phyloP scores from a whole-genome alignment of 441 rosid genomes.

The Populus tomentosa region DNA sequence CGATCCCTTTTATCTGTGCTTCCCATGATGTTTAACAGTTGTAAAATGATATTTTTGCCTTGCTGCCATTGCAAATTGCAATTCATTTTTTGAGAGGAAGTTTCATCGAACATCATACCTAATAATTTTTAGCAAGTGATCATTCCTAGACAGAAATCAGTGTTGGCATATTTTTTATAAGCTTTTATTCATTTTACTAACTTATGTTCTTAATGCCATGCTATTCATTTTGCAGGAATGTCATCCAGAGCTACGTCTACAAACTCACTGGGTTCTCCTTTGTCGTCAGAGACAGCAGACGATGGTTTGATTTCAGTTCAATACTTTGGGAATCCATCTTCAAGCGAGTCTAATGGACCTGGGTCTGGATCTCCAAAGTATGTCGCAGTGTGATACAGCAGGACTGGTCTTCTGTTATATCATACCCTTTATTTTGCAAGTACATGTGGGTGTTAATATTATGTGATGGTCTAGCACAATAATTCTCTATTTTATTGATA shows the following conservation, averaged over 20 bases:
- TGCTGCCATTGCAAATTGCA: background rate
- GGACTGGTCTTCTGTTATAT: background rate
- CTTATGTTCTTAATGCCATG: background rate
- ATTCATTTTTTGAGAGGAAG: background rate
- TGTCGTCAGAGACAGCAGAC: slow-evolving; percentile 32
- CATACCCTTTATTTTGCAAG: background rate
- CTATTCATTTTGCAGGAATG: slow-evolving; percentile 45
- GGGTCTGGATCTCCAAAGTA: slow-evolving; percentile 42
- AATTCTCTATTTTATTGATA: background rate
- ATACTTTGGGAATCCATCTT: slow-evolving; percentile 42
- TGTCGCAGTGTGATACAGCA: slow-evolving; percentile 11
- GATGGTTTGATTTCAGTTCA: slow-evolving; percentile 53
- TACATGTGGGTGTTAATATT: background rate
- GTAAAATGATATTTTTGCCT: background rate
- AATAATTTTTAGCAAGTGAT: background rate
- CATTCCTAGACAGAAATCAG: background rate
- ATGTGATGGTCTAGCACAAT: background rate
- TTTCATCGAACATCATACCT: background rate
- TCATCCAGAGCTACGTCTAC: slow-evolving; percentile 34
- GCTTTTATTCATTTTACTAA: background rate
- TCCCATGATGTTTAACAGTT: background rate
- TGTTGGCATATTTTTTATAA: background rate
- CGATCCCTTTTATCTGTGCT: background rate
- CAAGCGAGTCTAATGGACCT: slow-evolving; percentile 31
- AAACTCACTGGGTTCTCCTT: slow-evolving; percentile 40